Base-by-base conservation (phyloP, 306 rosid genomes). In the Cicer yamashitae region DNA sequence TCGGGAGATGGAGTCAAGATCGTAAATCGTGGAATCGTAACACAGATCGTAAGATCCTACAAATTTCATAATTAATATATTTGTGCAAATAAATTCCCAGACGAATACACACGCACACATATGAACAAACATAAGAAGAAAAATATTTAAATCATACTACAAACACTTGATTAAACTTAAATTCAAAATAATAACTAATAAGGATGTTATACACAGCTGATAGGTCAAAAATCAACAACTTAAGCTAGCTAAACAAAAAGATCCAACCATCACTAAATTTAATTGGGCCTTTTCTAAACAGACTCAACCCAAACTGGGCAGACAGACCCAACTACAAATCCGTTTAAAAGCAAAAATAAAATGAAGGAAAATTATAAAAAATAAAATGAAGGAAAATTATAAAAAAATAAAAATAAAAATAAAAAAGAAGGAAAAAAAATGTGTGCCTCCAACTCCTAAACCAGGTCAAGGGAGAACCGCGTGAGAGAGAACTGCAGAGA, bases 41-140 rank as follows among this genome's bases (percentile, higher is more conserved):
- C 50, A 45, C 50, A 6, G 13, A 56, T 20, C 13, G 11, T 61
- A 39, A 11, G 17, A 61, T 61, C 67, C 45, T 13, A 57, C 22
- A 8, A n/a, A 61, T n/a, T 61, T 59, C 41, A 59, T 59, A 59
- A 61, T 61, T 61, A 37, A 38, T 39, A 38, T 61, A 60, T 61
- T 61, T 61, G 67, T 61, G 46, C 17, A 60, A 8, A 59, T 30
- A 2, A 11, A 59, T 6, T 14, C 5, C 6, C 25, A 53, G 7
- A 48, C 20, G 14, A n/a, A 51, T 6, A 51, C 57, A n/a, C 57
- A 7, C 57, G n/a, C 58, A 52, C 15, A 52, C 58, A 52, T n/a
- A n/a, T 7, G 17, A 14, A 51, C 57, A 51, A 8, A 44, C 10
- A 45, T 45, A 45, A 10, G 50, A 45, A 9, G 14, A 47, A 47